These are phyloP conservation scores for Colletotrichum destructivum DNA, from an alignment of 2,329 filamentous ascomycete genomes.

Conservation along the genomic window DNA sequence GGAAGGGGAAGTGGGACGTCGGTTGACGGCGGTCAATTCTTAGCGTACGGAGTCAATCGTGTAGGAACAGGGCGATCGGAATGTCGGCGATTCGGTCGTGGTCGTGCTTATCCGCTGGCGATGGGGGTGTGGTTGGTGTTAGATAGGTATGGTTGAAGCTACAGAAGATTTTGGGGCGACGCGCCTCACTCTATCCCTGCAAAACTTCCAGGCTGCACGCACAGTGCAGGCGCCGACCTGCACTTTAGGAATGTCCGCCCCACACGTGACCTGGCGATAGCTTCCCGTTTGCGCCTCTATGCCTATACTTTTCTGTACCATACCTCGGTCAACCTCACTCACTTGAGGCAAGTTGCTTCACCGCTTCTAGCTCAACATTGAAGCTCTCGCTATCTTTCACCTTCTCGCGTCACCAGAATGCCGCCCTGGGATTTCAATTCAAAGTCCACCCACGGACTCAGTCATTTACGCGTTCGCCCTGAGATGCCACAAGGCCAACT, in stretches of 20 bases:
- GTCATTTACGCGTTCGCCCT: background rate
- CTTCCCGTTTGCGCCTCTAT: constrained; percentile 23
- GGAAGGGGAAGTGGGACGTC: constrained; percentile 13
- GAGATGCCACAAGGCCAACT: background rate
- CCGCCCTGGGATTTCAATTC: background rate
- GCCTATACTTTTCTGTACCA: too few species aligned
- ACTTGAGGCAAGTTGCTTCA: background rate
- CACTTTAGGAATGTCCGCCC: constrained; percentile 35
- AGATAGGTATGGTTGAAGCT: constrained; percentile 39
- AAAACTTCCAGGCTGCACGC: constrained; percentile 35
- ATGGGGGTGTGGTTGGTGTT: constrained; percentile 30
- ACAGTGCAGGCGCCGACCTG: constrained; percentile 36
- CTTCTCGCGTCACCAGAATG: too few species aligned
- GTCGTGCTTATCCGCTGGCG: constrained; percentile 10
- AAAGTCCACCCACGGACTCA: background rate
- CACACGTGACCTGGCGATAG: constrained; percentile 42
- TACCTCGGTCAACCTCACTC: constrained; percentile 15
- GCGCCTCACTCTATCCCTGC: constrained; percentile 41
- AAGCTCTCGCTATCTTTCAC: background rate
- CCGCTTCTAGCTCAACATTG: background rate
- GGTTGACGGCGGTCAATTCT: constrained; percentile 40
- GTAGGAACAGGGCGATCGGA: background rate
- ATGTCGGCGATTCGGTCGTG: constrained; percentile 19
- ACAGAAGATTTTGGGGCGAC: constrained; percentile 44
- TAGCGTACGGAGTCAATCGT: constrained; percentile 30